Percentiles rank a stretch among this genome's conserved stretches.
phyloP scores from a whole-genome alignment of 2,329 filamentous ascomycete species.

The Pleurostoma richardsiae region DNA sequence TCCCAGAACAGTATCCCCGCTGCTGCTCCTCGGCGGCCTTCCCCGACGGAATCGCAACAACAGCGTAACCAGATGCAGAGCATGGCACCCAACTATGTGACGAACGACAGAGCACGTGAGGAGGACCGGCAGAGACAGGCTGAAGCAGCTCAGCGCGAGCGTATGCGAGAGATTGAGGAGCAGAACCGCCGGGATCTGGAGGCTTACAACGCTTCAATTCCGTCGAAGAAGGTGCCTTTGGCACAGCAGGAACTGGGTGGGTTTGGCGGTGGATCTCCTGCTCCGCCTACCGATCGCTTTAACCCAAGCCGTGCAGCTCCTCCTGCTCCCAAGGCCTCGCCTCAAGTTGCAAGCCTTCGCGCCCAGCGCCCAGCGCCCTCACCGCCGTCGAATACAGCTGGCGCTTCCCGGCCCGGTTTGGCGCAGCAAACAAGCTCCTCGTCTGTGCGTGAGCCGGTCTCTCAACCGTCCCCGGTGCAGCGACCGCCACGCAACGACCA shows the following conservation, averaged over 20 bases:
- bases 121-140: constrained; percentile 58
- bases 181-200: constrained; percentile 72
- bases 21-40: constrained; percentile 35
- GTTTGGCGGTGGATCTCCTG: constrained; percentile 47
- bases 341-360: constrained; percentile 50
- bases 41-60: constrained; percentile 40
- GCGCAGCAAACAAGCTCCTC: constrained; percentile 45
- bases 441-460: constrained; percentile 34
- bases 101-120: constrained; percentile 44
- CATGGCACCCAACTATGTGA: constrained; percentile 48
- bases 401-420: constrained; percentile 39
- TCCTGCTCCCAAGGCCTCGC: constrained; percentile 63
- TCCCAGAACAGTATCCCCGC: constrained; percentile 25
- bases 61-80: constrained; percentile 55
- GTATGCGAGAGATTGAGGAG: constrained; percentile 55
- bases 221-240: constrained; percentile 71
- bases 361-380: constrained; percentile 81
- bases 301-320: constrained; percentile 83
- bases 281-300: constrained; percentile 59
- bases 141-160: constrained; percentile 50
- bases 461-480: constrained; percentile 31
- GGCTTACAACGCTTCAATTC: constrained; percentile 84
- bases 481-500: constrained; percentile 43
- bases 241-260: constrained; percentile 88
- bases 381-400: constrained; percentile 38